These are phyloP conservation scores for Salix arbutifolia DNA, from an alignment of 345 rosid species.

Conservation along the genomic window DNA sequence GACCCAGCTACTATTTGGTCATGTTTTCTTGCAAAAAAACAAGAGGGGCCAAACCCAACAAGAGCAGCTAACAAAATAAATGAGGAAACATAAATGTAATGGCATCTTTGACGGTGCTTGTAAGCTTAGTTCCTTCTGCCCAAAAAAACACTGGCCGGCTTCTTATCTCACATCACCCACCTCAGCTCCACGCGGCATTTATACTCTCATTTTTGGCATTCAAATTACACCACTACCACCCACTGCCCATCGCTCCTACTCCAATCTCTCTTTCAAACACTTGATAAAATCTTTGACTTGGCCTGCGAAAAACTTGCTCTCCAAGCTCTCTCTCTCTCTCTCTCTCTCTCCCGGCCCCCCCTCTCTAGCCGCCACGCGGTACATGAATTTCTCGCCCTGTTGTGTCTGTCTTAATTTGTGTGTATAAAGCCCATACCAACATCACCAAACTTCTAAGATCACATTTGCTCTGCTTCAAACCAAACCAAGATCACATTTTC, in stretches of 20 bases:
- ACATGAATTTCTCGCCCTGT: slow-evolving; percentile 1
- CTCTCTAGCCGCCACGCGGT: slow-evolving; percentile 1
- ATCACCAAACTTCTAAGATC: background rate
- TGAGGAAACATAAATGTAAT: background rate
- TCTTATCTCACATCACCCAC: slow-evolving; percentile 24
- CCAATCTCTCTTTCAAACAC: background rate
- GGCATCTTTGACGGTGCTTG: slow-evolving; percentile 1
- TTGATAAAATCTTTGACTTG: too few relatives aligned
- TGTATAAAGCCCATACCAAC: background rate
- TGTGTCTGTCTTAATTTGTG: background rate
- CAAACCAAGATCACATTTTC: slow-evolving; percentile 3
- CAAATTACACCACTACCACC: background rate
- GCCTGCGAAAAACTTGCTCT: too few relatives aligned
- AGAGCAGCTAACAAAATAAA: background rate
- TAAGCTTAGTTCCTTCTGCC: background rate
- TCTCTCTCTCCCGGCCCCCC: background rate
- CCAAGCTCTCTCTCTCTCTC: too few relatives aligned
- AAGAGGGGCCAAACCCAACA: too few relatives aligned
- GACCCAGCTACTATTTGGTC: too few relatives aligned
- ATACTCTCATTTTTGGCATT: background rate
- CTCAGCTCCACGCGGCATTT: slow-evolving; percentile 36
- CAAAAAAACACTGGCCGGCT: slow-evolving; percentile 42
- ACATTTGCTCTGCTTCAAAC: background rate
- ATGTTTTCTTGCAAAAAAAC: too few relatives aligned
- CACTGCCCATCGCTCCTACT: background rate